Evolutionary conservation across 2,329 filamentous ascomycete species (phyloP), one percentile per base, ranked within the genome.

Genomic region (Aspergillus aculeatus): DNA sequence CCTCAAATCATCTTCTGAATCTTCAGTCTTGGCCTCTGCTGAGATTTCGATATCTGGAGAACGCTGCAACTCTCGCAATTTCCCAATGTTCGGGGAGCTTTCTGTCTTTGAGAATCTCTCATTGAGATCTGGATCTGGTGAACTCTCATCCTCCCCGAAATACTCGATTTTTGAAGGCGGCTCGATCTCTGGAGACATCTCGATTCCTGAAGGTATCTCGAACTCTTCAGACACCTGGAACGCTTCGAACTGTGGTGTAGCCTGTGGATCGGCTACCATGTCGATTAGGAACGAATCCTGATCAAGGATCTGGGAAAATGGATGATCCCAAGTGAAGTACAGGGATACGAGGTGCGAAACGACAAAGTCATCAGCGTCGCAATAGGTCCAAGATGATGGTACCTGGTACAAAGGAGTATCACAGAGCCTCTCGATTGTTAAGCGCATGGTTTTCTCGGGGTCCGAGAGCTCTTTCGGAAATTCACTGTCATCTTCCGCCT

Each of bases 301-400:
- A 69, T 90, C 91, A 71, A 97, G 92, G 24, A 95, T 80, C 44
- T 83, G 86, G 70, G 89, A 96, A 76, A 92, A 96, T 31, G 91
- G 88, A 74, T 96, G 96, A 73, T 96, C 92, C 89, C 93, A 96
- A 69, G 87, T 91, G 77, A 96, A 96, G 77, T 96, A 97, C 85
- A 96, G 89, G 70, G 92, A 92, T 69, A 96, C 84, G 31, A 97
- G 83, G 73, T 96, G 92, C 9, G 87, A 85, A 65, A 96, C 85
- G 51, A 96, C 82, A 52, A 89, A 83, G 14, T 85, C 80, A 71
- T 96, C 91, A 50, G 85, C 81, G 3, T 91, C 96, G 53, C 96
- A 90, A 7, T 81, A 83, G 0, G 92, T 94, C 93, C 93, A 97
- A 44, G 73, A 73, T 31, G 72, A 72, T 3, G 71, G 67, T 19